These are phyloP conservation scores for Hyaloscypha variabilis DNA, from an alignment of 495 filamentous ascomycete species.

Conservation along the genomic window DNA sequence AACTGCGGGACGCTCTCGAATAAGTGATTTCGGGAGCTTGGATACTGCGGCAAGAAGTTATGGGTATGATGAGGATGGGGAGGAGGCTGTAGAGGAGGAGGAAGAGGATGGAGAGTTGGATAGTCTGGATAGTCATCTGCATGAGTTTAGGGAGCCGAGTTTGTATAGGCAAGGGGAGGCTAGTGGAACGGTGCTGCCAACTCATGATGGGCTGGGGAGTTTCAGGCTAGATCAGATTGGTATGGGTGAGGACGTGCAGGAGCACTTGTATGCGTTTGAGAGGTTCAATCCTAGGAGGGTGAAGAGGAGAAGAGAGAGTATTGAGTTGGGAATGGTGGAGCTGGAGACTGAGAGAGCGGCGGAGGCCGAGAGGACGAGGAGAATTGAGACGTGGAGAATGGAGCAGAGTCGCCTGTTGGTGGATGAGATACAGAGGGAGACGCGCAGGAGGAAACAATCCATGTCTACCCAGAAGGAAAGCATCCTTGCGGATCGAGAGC, in stretches of 20 bases:
- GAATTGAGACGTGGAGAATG: conserved; percentile 89
- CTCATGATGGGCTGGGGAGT: conserved; percentile 88
- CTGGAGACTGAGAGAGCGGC: conserved; percentile 61
- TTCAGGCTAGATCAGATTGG: conserved; percentile 57
- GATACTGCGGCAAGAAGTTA: conserved; percentile 61
- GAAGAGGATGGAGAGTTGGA: conserved; percentile 75
- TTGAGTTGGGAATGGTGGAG: conserved; percentile 52
- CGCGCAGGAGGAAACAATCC: conserved; percentile 60
- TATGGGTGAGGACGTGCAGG: conserved; percentile 59
- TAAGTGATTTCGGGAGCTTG: conserved; percentile 87
- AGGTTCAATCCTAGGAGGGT: conserved; percentile 74
- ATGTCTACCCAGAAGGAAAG: conserved; percentile 39
- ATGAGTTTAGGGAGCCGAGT: conserved; percentile 72
- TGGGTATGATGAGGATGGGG: conserved; percentile 48
- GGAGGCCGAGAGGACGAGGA: conserved; percentile 69
- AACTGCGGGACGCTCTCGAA: conserved; percentile 72
- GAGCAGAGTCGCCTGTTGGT: conserved; percentile 86
- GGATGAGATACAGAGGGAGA: conserved; percentile 87
- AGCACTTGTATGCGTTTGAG: conserved; percentile 85
- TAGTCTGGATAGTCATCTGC: conserved; percentile 86
- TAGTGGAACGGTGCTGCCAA: conserved; percentile 63
- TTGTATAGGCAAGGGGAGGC: conserved; percentile 34
- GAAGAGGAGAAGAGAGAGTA: conserved; percentile 64
- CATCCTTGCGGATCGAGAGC: conserved; percentile 29
- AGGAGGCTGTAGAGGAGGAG: conserved; percentile 43